Evolutionary conservation across 345 rosid species (phyloP).

Genomic region (Gossypium australe): DNA sequence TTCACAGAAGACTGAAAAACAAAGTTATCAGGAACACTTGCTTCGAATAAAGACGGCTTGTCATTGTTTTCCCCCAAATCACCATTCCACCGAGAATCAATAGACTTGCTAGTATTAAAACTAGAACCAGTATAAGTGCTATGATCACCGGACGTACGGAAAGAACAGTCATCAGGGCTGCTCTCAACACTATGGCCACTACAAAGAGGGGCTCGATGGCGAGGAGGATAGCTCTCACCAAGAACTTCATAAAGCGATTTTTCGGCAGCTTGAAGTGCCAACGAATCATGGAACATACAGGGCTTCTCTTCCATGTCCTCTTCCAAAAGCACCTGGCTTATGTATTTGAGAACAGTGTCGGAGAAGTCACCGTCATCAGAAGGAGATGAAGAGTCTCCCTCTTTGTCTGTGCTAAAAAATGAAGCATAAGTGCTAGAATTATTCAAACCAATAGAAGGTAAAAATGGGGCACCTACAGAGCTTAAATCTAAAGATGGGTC

Average conservation of each 20-base stretch:
- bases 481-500: slow-evolving; percentile 31
- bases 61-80: slow-evolving; percentile 1
- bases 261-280: slow-evolving; percentile 60
- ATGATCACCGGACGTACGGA: slow-evolving; percentile 21
- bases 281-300: slow-evolving; percentile 40
- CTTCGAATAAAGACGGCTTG: slow-evolving; percentile 12
- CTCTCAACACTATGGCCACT: slow-evolving; percentile 26
- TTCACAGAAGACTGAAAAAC: slow-evolving; percentile 11
- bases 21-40: slow-evolving; percentile 5
- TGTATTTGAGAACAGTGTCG: slow-evolving; percentile 49
- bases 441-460: background rate
- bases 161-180: slow-evolving; percentile 22
- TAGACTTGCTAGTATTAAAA: slow-evolving; percentile 14
- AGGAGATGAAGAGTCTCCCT: slow-evolving; percentile 33
- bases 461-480: slow-evolving; percentile 18
- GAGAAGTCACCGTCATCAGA: slow-evolving; percentile 42
- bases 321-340: slow-evolving; percentile 66
- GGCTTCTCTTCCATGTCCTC: slow-evolving; percentile 56
- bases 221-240: slow-evolving; percentile 32
- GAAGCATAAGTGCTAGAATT: slow-evolving; percentile 4
- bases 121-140: slow-evolving; percentile 21
- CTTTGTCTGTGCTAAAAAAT: slow-evolving; percentile 11
- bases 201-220: slow-evolving; percentile 13
- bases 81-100: slow-evolving; percentile 24
- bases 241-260: slow-evolving; percentile 53